Base-by-base conservation (phyloP, 768 basidiomycete genomes). In the Leccinum truebloodii region DNA sequence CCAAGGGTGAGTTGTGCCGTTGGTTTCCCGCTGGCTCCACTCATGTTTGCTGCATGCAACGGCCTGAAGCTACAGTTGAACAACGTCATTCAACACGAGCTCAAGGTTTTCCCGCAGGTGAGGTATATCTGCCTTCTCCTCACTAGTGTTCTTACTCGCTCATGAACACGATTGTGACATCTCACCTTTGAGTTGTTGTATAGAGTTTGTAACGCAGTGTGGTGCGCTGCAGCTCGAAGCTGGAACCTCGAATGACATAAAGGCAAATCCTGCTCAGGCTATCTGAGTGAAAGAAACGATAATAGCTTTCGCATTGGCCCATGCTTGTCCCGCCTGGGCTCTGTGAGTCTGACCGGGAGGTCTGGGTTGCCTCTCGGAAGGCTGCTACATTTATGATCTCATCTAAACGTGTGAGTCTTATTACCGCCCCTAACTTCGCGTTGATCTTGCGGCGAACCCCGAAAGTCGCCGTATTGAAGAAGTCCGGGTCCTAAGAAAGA, bases 391-490 rank as follows among this genome's bases (percentile, higher is more conserved):
- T 59, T 57, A 50, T 53, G 58, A 63, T 54, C 54, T 74, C 80
- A 80, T 76, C 80, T 86, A 78, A 89, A 90, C 20, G 87, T 88
- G 75, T 79, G 77, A 41, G 88, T 87, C 75, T 83, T 83, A 71
- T 90, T 90, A 51, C 89, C 89, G 60, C 83, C 81, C 72, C 82
- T 88, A 55, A 87, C 66, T 62, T 89, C 86, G 62, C 83, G 84
- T 59, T 84, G 77, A 34, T 86, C 86, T 68, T 81, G 84, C 0
- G 87, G 89, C 22, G 86, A 84, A 22, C 83, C 83, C 59, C 82
- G 84, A 77, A 90, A 88, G 67, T 85, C 78, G 22, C 84, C 84
- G 60, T 82, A 81, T 56, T 74, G 68, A 14, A 72, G 59, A 51
- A 62, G 66, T 48, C 78, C 81, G 10, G 68, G 53, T 60, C 77